A percentile compares a stretch with the other conserved stretches of the same genome.
phyloP scores from a whole-genome alignment of 495 filamentous ascomycete genomes.

The Halenospora varia region DNA sequence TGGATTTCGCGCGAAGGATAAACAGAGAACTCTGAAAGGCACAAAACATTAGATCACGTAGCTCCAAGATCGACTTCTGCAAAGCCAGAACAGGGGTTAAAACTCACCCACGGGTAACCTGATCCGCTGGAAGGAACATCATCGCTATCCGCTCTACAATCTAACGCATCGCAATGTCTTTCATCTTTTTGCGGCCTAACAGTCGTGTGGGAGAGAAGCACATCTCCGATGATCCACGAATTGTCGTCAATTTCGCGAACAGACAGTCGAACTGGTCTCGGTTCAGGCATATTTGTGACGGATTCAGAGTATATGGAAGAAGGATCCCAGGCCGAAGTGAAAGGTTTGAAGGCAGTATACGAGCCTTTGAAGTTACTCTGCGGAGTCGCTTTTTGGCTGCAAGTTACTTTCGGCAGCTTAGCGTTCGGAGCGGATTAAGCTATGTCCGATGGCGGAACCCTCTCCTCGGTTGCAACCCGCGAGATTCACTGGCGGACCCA shows the following conservation, averaged over 20 bases:
- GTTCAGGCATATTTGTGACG: slow-evolving; percentile 6
- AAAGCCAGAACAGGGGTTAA: too few species aligned
- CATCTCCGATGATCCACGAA: slow-evolving; percentile 4
- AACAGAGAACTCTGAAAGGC: too few species aligned
- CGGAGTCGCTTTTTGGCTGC: slow-evolving; percentile 3
- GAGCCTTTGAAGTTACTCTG: not conserved
- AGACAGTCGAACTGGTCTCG: slow-evolving; percentile 5
- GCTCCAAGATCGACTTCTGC: too few species aligned
- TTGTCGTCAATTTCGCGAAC: slow-evolving; percentile 9
- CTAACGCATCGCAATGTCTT: too few species aligned
- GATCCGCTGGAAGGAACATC: too few species aligned
- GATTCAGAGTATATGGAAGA: slow-evolving; percentile 7
- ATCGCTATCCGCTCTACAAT: too few species aligned
- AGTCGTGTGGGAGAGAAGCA: not conserved
- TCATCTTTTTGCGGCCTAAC: too few species aligned
- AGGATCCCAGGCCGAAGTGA: slow-evolving; percentile 5
- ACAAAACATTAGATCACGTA: too few species aligned
- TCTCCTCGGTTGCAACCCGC: too few species aligned
- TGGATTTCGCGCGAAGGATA: too few species aligned
- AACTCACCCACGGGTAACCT: too few species aligned
- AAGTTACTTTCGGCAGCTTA: slow-evolving; percentile 7
- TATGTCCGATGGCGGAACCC: slow-evolving; percentile 6
- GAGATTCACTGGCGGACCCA: too few species aligned
- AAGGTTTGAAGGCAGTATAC: slow-evolving; percentile 7
- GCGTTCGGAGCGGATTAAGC: slow-evolving; percentile 7